Evolutionary conservation across 306 rosid genomes (phyloP), one percentile per base, ranked within the genome.

Genomic region (Glycine tomentella): DNA sequence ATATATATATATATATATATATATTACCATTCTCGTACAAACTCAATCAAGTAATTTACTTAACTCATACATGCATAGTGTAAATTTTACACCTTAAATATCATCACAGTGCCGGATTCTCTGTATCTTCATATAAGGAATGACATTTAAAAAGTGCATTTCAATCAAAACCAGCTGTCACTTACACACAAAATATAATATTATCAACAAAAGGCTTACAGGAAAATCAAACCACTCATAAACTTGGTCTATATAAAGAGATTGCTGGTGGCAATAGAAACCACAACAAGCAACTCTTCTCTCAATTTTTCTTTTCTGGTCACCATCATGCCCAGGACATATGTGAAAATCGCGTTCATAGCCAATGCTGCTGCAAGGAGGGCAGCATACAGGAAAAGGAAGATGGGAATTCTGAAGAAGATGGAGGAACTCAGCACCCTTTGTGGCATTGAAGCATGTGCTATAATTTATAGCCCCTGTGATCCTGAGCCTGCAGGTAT

Each of bases 401-500:
- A 77, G 78, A 77, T 48, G 69, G 74, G 82, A 48, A 1, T 83
- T 2, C 1, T 86, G 53, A 86, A 86, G 70, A 86, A 80, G 69
- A 49, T 76, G 0, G 76, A 76, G 20, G 87, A 86, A 58, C 80
- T 86, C 0, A 80, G 49, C 33, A 86, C 74, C 46, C 84, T 86
- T 14, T 86, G 89, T 25, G 89, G 87, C 1, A 71, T 82, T 38
- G 84, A 82, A 16, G 84, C 84, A 1, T 83, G 87, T 65, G 87
- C 84, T 0, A 70, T 86, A 2, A 3, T 86, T 7, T 82, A 64
- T 56, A 40, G 89, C 9, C 79, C 84, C 0, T 75, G 3, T n/a
- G 89, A 82, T n/a, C 62, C 75, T 42, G 67, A 78, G 51, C 82
- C 20, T 20, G 20, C 86, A 0, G 82, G 55, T 48, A n/a, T 86